Evolutionary conservation across 495 filamentous ascomycete species (phyloP), one percentile per base, ranked within the genome.

Genomic region (Tuber indicum): DNA sequence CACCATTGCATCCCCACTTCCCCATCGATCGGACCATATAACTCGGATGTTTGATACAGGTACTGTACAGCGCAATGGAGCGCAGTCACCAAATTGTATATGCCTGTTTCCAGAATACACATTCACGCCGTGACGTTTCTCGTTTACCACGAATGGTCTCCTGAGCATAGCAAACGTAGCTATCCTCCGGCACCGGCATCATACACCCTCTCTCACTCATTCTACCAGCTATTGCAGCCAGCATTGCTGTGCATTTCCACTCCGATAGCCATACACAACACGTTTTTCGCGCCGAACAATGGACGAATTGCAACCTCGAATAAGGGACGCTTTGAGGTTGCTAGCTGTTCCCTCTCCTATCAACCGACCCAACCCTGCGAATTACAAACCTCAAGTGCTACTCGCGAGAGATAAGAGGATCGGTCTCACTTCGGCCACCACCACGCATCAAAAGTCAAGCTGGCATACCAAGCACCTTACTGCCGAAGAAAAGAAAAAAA

Each of bases 241-340:
- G n/a, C n/a, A 41, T 16, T 32, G 4, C 26, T 66, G 9, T 66
- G 58, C n/a, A 32, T 32, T 66, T 9, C 9, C 52, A 62, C n/a
- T 26, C 12, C 10, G 52, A 26, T 12, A 16, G 3, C 10, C 23
- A 26, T 58, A 58, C 52, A 26, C 12, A 26, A 12, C 52, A n/a
- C n/a, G 58, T n/a, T 66, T n/a, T 66, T 32, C 26, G 16, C 26
- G n/a, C 6, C 32, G 58, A 66, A 66, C 58, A 32, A 66, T 66
- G 58, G 58, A 32, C 58, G 58, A 66, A 66, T 66, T 32, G 26
- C 58, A 66, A 66, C n/a, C n/a, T 66, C n/a, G n/a, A 66, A 66
- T 66, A 46, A 8, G 58, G 26, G 58, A 17, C 32, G 58, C 58
- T 16, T 66, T 66, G 12, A 10, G 32, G 58, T n/a, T 32, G n/a